Percentiles rank a stretch among this genome's conserved stretches.
These are phyloP conservation scores for Astrephomene gubernaculifera DNA, from an alignment of 139 green algal species.

Conservation along the genomic window DNA sequence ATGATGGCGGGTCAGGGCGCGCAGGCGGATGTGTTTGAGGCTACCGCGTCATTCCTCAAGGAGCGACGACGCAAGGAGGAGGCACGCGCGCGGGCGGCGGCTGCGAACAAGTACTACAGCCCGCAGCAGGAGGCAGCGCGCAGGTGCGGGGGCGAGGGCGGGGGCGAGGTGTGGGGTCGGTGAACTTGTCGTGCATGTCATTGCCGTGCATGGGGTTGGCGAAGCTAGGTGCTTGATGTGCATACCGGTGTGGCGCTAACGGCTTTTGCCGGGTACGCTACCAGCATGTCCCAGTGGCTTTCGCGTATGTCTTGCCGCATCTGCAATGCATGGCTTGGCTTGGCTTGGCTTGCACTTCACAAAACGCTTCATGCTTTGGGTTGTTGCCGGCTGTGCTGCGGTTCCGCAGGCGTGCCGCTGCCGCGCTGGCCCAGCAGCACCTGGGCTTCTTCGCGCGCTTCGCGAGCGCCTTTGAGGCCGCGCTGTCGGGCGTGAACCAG, in stretches of 20 bases:
- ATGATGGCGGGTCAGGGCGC: conserved; percentile 84
- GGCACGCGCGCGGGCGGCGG: conserved; percentile 50
- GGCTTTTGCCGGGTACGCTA: no score
- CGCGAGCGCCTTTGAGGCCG: conserved; percentile 22
- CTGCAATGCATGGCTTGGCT: no score
- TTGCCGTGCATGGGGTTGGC: no score
- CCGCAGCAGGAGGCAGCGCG: conserved; percentile 68
- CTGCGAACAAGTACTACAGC: conserved; percentile 63
- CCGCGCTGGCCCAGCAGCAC: conserved; percentile 48
- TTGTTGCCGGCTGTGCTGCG: no score
- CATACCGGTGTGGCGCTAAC: no score
- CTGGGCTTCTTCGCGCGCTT: conserved; percentile 53
- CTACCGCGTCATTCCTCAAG: conserved; percentile 61
- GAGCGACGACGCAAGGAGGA: conserved; percentile 69
- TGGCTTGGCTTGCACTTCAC: no score
- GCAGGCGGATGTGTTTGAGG: conserved; percentile 60
- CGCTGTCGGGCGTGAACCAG: conserved; percentile 9
- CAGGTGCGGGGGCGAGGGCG: conserved; percentile 31
- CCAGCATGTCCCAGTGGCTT: no score
- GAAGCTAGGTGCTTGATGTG: no score
- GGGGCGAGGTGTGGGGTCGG: no score
- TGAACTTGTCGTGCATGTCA: no score
- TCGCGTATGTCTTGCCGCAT: no score
- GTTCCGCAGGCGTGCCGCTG: conserved; percentile 42
- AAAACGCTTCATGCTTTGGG: no score